A percentile compares a stretch with the other conserved stretches of the same genome.
phyloP scores from a whole-genome alignment of 345 rosid species.

The Fremontodendron californicum region DNA sequence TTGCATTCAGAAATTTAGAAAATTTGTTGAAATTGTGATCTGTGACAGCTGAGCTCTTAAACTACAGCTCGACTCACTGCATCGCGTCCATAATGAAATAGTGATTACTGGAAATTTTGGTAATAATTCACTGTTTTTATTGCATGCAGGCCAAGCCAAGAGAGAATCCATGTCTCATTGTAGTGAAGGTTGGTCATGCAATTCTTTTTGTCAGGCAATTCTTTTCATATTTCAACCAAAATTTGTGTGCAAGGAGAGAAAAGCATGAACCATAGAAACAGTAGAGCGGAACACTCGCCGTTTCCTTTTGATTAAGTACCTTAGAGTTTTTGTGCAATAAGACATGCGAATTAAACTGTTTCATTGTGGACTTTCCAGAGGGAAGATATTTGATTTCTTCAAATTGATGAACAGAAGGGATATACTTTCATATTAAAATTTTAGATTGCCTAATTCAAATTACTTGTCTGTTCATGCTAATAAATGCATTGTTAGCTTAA shows the following conservation, averaged over 20 bases:
- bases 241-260: background rate
- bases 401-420: background rate
- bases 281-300: too few relatives aligned
- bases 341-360: background rate
- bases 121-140: constrained; percentile 24
- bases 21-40: background rate
- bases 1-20: constrained; percentile 4
- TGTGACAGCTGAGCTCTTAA: background rate
- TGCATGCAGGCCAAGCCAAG: constrained; percentile 53
- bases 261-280: background rate
- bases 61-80: background rate
- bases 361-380: background rate
- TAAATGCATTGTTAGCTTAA: background rate
- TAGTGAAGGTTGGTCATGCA: constrained; percentile 46
- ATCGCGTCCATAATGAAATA: background rate
- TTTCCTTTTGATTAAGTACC: background rate
- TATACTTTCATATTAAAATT: background rate
- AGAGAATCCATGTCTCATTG: constrained; percentile 57
- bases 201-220: background rate
- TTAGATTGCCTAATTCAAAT: background rate
- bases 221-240: background rate
- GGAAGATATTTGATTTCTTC: background rate
- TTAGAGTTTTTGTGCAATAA: background rate
- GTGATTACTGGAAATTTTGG: background rate
- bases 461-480: background rate